Evolutionary conservation across 371 early-diverging fungal species (phyloP).

Genomic region (Syncephalastrum contaminatum): DNA sequence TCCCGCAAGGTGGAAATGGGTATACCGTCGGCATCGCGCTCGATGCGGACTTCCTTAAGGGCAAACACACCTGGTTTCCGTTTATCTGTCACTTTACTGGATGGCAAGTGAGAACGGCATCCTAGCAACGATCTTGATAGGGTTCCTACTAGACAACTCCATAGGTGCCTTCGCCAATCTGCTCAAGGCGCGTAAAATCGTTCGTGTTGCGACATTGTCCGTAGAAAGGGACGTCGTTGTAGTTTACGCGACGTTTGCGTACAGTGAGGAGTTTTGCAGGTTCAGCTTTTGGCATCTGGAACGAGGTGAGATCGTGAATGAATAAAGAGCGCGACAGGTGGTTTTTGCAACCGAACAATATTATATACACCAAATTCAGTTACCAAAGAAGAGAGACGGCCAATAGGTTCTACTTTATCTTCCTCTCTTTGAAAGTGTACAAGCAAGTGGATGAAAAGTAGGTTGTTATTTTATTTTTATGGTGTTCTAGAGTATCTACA

Average conservation of each 20-base stretch:
- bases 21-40: constrained; percentile 78
- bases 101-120: background rate
- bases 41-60: constrained; percentile 86
- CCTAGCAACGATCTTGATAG: background rate
- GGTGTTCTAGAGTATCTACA: constrained; percentile 3
- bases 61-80: constrained; percentile 75
- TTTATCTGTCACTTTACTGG: constrained; percentile 20
- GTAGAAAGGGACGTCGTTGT: constrained; percentile 38
- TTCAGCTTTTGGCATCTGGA: too few relatives aligned
- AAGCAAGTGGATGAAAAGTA: too few relatives aligned
- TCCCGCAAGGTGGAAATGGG: constrained; percentile 88
- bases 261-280: constrained; percentile 23
- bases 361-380: too few relatives aligned
- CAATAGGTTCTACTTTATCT: too few relatives aligned
- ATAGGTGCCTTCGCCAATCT: constrained; percentile 81
- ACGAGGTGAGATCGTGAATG: too few relatives aligned
- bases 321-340: too few relatives aligned
- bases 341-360: too few relatives aligned
- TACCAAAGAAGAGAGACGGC: too few relatives aligned
- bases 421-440: too few relatives aligned
- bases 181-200: constrained; percentile 66
- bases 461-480: too few relatives aligned
- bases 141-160: constrained; percentile 82
- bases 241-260: constrained; percentile 23
- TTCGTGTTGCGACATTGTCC: constrained; percentile 67